These are phyloP conservation scores for Chalciporus pseudorubinellus DNA, from an alignment of 768 basidiomycete species.

Conservation along the genomic window DNA sequence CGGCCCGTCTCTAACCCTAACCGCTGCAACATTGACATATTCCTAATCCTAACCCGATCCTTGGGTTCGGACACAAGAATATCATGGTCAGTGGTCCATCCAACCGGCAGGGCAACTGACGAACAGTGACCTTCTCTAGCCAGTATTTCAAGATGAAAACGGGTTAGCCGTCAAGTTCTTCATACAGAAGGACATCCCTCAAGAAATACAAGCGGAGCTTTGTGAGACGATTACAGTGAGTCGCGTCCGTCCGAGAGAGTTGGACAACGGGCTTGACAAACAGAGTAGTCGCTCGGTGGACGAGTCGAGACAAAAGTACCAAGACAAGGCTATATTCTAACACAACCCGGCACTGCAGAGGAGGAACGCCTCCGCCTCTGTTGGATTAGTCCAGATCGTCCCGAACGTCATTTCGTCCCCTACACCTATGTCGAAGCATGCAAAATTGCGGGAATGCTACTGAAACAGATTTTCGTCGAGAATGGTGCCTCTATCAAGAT, in stretches of 20 bases:
- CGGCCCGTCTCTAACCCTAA: conserved; percentile 22
- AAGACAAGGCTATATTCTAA: conserved; percentile 69
- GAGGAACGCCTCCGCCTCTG: conserved; percentile 74
- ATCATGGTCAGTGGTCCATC: conserved; percentile 21
- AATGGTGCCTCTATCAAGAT: conserved; percentile 64
- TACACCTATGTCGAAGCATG: conserved; percentile 84
- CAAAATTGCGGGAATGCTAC: conserved; percentile 68
- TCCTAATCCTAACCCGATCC: conserved; percentile 34
- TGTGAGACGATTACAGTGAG: conserved; percentile 71
- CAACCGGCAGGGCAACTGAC: neutral
- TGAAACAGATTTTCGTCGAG: conserved; percentile 76
- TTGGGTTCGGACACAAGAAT: conserved; percentile 27
- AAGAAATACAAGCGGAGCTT: conserved; percentile 66
- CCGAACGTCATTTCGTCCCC: conserved; percentile 75
- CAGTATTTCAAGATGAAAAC: conserved; percentile 68
- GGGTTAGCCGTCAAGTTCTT: conserved; percentile 79
- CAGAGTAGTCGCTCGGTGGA: conserved; percentile 62
- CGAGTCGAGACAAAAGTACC: conserved; percentile 78
- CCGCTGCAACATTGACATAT: neutral
- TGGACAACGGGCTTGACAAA: conserved; percentile 6
- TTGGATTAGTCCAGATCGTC: conserved; percentile 67
- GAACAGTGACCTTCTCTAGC: conserved; percentile 35
- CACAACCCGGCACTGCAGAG: conserved; percentile 65
- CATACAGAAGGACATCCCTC: conserved; percentile 73
- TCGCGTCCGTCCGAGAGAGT: neutral